Conservation (phyloP, 108 stramenopile genomes). For the Nitzschia inconspicua region DNA sequence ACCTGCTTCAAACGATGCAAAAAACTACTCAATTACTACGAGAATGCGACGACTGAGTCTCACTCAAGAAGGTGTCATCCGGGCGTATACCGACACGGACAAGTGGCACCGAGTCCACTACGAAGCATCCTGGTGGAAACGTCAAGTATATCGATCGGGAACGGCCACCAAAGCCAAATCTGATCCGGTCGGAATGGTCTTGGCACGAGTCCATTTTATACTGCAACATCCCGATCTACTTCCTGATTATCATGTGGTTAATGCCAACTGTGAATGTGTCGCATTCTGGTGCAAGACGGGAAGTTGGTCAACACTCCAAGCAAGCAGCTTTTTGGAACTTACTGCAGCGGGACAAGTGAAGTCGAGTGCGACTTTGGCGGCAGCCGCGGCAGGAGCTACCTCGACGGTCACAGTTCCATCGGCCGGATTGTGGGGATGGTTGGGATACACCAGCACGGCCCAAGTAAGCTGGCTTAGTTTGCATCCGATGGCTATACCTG, state of each 20-base stretch:
- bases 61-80: conserved; percentile 28
- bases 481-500: conserved; percentile 70
- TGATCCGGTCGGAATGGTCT: conserved; percentile 31
- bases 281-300: conserved; percentile 79
- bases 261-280: conserved; percentile 81
- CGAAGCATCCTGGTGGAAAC: conserved; percentile 32
- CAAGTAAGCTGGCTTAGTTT: conserved; percentile 40
- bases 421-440: conserved; percentile 76
- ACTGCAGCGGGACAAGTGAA: conserved; percentile 73
- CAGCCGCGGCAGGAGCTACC: conserved; percentile 47
- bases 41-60: not conserved
- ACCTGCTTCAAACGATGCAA: not conserved
- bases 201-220: conserved; percentile 43
- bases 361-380: conserved; percentile 62
- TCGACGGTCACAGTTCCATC: conserved; percentile 71
- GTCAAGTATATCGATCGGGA: conserved; percentile 20
- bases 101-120: conserved; percentile 44
- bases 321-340: conserved; percentile 40
- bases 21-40: not conserved
- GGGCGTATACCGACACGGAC: conserved; percentile 28
- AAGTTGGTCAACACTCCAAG: conserved; percentile 55
- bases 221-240: conserved; percentile 32
- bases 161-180: conserved; percentile 19
- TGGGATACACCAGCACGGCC: conserved; percentile 62
- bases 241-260: conserved; percentile 64